Percentiles rank a stretch among this genome's conserved stretches.
Evolutionary conservation across 73 alveolate species (phyloP).

Genomic region (Uronychia setigera): DNA sequence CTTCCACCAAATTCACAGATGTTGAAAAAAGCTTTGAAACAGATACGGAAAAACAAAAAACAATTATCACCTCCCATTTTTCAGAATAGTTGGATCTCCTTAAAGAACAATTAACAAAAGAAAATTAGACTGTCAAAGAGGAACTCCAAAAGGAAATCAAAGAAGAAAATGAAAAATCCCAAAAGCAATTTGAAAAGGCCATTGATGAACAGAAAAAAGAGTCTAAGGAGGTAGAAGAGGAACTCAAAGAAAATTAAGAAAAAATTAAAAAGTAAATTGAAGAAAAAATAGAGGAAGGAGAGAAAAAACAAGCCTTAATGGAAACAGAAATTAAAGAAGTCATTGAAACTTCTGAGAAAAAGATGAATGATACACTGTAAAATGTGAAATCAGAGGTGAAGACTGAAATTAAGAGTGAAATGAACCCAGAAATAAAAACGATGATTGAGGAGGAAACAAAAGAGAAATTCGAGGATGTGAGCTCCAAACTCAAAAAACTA

Average conservation of each 20-base stretch:
- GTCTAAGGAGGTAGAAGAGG: background rate
- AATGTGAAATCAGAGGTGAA: background rate
- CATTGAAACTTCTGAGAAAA: background rate
- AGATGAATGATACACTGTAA: background rate
- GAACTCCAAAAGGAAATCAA: too few species aligned
- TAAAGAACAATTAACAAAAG: too few species aligned
- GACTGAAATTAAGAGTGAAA: too few species aligned
- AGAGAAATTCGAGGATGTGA: background rate
- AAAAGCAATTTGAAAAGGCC: too few species aligned
- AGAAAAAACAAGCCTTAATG: background rate
- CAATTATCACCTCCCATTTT: too few species aligned
- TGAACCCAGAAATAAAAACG: too few species aligned
- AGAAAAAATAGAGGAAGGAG: background rate
- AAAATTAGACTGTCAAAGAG: too few species aligned
- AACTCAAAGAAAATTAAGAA: background rate
- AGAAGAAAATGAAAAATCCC: too few species aligned
- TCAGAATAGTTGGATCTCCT: too few species aligned
- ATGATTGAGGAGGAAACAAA: background rate
- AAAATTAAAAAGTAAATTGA: background rate
- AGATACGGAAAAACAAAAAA: too few species aligned
- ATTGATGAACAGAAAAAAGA: background rate
- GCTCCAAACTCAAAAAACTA: too few species aligned
- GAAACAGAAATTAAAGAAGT: background rate
- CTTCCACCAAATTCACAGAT: slow-evolving; percentile 33
- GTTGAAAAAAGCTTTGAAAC: too few species aligned